Conservation (phyloP, 2,329 filamentous ascomycete species). For the Aspergillus ruber region DNA sequence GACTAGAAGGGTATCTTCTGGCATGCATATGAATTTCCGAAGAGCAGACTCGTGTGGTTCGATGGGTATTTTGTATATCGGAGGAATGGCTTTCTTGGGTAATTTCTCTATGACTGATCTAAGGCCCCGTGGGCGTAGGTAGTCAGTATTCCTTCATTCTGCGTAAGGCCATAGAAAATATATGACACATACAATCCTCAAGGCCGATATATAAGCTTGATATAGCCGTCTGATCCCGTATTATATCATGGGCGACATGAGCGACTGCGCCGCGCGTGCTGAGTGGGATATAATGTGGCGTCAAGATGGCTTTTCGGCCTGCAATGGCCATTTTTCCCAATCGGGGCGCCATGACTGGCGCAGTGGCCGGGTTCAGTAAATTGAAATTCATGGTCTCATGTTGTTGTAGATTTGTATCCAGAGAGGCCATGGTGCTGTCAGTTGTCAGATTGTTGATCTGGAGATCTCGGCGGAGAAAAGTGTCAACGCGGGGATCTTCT, state of each 20-base stretch:
- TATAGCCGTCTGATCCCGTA: slow-evolving; percentile 59
- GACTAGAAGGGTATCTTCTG: slow-evolving; percentile 59
- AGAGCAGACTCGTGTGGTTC: slow-evolving; percentile 51
- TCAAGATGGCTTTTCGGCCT: slow-evolving; percentile 62
- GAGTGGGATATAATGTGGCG: slow-evolving; percentile 73
- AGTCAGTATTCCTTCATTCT: slow-evolving; percentile 20
- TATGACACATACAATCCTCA: slow-evolving; percentile 72
- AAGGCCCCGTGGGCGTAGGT: slow-evolving; percentile 25
- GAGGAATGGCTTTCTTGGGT: slow-evolving; percentile 39
- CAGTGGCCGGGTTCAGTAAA: slow-evolving; percentile 23
- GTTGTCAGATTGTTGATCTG: slow-evolving; percentile 5
- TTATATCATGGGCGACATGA: slow-evolving; percentile 81
- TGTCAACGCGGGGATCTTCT: neutral
- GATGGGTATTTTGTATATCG: slow-evolving; percentile 45
- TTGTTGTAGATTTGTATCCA: slow-evolving; percentile 6
- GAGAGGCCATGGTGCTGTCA: slow-evolving; percentile 20
- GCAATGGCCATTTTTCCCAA: slow-evolving; percentile 61
- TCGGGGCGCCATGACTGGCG: slow-evolving; percentile 47
- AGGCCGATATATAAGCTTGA: slow-evolving; percentile 71
- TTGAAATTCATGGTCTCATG: slow-evolving; percentile 35
- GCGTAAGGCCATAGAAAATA: neutral
- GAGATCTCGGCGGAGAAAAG: too few species aligned
- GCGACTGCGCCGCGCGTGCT: slow-evolving; percentile 80
- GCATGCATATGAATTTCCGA: slow-evolving; percentile 69
- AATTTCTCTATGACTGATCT: slow-evolving; percentile 56